Conservation (phyloP, 169 alveolate genomes). For the Cryptosporidium meleagridis region DNA sequence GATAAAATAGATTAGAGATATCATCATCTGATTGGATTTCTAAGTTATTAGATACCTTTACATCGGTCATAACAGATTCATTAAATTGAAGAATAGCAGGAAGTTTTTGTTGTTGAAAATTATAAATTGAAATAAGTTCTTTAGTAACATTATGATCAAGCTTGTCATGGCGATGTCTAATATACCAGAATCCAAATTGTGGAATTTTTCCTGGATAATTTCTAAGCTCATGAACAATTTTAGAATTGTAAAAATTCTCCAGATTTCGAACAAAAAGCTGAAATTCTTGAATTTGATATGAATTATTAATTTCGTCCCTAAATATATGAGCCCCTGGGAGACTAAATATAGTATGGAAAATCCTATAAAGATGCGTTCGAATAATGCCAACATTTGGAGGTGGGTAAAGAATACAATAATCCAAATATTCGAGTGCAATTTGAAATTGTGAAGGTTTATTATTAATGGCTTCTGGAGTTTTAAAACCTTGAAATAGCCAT, state of each 20-base stretch:
- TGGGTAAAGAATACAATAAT: slow-evolving; percentile 75
- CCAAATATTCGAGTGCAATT: slow-evolving; percentile 80
- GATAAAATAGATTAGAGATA: slow-evolving; percentile 9
- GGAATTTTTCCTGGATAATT: slow-evolving; percentile 13
- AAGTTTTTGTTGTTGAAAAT: background rate
- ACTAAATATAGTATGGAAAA: slow-evolving; percentile 49
- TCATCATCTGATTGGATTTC: background rate
- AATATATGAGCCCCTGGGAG: slow-evolving; percentile 45
- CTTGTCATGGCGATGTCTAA: slow-evolving; percentile 56
- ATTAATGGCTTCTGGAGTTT: slow-evolving; percentile 64
- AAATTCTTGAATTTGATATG: slow-evolving; percentile 24
- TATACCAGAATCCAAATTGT: slow-evolving; percentile 64
- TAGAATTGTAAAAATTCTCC: background rate
- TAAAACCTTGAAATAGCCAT: slow-evolving; percentile 78
- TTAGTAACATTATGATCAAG: slow-evolving; percentile 34
- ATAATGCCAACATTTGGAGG: slow-evolving; percentile 66
- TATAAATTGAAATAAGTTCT: slow-evolving; percentile 54
- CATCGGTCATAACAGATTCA: slow-evolving; percentile 36
- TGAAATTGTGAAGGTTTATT: slow-evolving; percentile 78
- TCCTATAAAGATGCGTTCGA: slow-evolving; percentile 54
- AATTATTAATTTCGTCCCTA: slow-evolving; percentile 48
- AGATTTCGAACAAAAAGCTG: background rate
- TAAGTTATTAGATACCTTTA: slow-evolving; percentile 2
- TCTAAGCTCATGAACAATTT: background rate
- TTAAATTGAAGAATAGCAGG: slow-evolving; percentile 37